Evolutionary conservation across 148 eudicot species (phyloP).

Genomic region (Fagopyrum tataricum): DNA sequence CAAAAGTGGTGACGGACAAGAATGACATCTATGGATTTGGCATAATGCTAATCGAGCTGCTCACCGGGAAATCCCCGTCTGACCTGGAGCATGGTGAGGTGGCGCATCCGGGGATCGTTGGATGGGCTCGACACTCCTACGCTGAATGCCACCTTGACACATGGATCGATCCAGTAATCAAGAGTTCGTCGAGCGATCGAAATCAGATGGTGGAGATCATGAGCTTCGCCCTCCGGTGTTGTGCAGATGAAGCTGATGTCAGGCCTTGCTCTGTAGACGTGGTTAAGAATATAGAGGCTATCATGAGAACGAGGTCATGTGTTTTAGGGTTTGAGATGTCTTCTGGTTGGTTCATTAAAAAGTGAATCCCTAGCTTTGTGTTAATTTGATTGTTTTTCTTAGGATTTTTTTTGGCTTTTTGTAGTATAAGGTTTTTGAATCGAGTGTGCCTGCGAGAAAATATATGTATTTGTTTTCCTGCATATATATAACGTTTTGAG

Average conservation of each 20-base stretch:
- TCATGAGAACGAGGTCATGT: conserved; percentile 17
- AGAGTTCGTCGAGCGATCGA: conserved; percentile 21
- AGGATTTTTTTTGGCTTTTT: background rate
- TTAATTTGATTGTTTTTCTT: background rate
- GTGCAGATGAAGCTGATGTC: conserved; percentile 47
- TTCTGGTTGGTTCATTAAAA: background rate
- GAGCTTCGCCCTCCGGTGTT: conserved; percentile 74
- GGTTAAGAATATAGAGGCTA: conserved; percentile 41
- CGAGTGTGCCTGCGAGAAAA: background rate
- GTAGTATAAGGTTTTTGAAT: background rate
- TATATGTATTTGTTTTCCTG: background rate
- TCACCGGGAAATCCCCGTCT: conserved; percentile 52
- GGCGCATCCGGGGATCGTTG: conserved; percentile 41
- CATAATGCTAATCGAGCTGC: conserved; percentile 55
- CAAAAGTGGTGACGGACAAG: conserved; percentile 48
- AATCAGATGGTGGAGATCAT: conserved; percentile 56
- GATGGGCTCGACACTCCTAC: conserved; percentile 78
- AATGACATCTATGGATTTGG: conserved; percentile 71
- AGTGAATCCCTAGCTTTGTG: background rate
- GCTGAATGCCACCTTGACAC: conserved; percentile 72
- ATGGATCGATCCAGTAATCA: conserved; percentile 60
- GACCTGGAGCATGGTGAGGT: conserved; percentile 28
- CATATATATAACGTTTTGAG: background rate
- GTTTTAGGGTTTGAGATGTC: background rate
- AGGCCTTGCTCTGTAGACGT: conserved; percentile 54